Percentiles rank a stretch among this genome's conserved stretches.
phyloP scores from a whole-genome alignment of 2,329 filamentous ascomycete species.

The Ascocoryne sarcoides region DNA sequence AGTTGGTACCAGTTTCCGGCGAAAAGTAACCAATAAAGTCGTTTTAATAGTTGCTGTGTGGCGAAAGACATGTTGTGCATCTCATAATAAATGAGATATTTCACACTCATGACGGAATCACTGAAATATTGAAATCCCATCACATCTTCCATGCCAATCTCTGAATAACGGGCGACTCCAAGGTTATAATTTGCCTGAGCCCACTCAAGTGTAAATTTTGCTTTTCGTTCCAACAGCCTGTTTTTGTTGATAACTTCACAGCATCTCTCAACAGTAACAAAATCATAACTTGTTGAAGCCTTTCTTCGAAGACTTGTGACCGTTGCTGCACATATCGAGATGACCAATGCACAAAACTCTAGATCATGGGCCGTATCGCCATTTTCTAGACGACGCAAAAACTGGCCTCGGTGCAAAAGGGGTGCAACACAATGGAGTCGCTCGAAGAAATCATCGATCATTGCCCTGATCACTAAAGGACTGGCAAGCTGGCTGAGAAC shows the following conservation, averaged over 20 bases:
- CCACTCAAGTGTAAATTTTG: conserved; percentile 29
- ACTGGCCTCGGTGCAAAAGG: conserved; percentile 25
- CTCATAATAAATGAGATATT: conserved; percentile 27
- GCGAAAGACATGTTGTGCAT: conserved; percentile 18
- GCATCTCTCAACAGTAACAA: conserved; percentile 26
- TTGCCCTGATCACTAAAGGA: conserved; percentile 7
- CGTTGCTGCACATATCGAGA: conserved; percentile 31
- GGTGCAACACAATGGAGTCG: conserved; percentile 30
- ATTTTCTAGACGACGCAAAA: conserved; percentile 5
- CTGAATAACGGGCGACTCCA: conserved; percentile 18
- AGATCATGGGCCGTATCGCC: conserved; percentile 23
- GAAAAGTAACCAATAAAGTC: conserved; percentile 31
- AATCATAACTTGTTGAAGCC: conserved; percentile 16
- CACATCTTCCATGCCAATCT: conserved; percentile 10
- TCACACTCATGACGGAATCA: conserved; percentile 25
- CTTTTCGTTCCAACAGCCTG: conserved; percentile 16
- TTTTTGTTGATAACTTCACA: conserved; percentile 26
- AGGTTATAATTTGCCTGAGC: conserved; percentile 32
- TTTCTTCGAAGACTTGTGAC: conserved; percentile 26
- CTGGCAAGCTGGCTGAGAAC: conserved; percentile 8
- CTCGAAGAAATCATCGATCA: conserved; percentile 31
- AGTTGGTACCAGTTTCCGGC: conserved; percentile 23
- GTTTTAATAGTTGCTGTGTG: conserved; percentile 28
- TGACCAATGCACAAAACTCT: conserved; percentile 29
- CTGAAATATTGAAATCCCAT: conserved; percentile 8